Evolutionary conservation across 2,329 filamentous ascomycete species (phyloP).

Genomic region (Sclerotiophoma versabilis): DNA sequence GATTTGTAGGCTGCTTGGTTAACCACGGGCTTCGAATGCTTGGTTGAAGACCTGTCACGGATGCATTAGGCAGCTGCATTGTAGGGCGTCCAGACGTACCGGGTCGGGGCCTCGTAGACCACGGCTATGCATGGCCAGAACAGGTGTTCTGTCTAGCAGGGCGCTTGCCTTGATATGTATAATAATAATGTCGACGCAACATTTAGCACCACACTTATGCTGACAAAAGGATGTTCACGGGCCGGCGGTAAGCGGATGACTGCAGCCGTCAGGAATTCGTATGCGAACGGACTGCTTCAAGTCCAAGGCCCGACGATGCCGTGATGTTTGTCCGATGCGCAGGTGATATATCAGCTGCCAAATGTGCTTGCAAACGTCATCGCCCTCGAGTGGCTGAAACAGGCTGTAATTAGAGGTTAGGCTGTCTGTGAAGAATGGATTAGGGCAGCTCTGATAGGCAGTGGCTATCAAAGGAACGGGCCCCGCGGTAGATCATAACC

Average conservation of each 20-base stretch:
- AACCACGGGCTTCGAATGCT: background rate
- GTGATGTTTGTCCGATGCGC: constrained; percentile 6
- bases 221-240: constrained; percentile 22
- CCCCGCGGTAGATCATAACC: constrained; percentile 10
- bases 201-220: background rate
- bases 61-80: background rate
- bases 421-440: constrained; percentile 14
- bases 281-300: constrained; percentile 3
- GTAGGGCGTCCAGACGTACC: no score
- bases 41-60: background rate
- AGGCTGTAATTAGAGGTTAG: constrained; percentile 19
- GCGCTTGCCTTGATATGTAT: constrained; percentile 2
- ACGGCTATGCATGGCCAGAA: constrained; percentile 1
- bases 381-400: constrained; percentile 17
- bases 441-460: constrained; percentile 21
- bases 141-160: background rate
- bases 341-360: constrained; percentile 12
- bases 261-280: constrained; percentile 3
- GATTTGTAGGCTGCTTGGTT: background rate
- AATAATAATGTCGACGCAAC: background rate
- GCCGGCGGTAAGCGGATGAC: constrained; percentile 29
- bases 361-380: constrained; percentile 8
- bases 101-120: background rate
- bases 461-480: constrained; percentile 8
- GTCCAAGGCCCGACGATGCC: constrained; percentile 2